A percentile compares a stretch with the other conserved stretches of the same genome.
Conservation (phyloP, 495 filamentous ascomycete species). For the Thozetella sp. region DNA sequence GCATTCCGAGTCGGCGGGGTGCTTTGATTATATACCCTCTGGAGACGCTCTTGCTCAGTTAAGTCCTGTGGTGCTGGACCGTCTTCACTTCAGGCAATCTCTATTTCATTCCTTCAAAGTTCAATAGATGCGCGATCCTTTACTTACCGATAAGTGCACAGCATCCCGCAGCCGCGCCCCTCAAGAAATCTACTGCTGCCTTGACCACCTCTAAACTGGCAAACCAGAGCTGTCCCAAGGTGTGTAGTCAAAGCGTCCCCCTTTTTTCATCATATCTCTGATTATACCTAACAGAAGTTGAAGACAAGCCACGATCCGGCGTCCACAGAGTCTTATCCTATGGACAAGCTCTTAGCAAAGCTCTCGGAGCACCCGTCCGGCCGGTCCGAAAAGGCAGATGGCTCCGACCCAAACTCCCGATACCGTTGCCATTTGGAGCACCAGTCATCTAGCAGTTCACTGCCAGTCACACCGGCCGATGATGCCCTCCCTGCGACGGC, state of each 20-base stretch:
- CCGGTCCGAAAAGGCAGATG: slow-evolving; percentile 52
- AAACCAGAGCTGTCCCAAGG: slow-evolving; percentile 49
- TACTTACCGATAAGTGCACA: slow-evolving; percentile 5
- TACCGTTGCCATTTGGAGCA: slow-evolving; percentile 39
- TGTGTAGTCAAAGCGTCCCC: slow-evolving; percentile 10
- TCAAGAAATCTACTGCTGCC: slow-evolving; percentile 42
- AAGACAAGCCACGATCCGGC: slow-evolving; percentile 46
- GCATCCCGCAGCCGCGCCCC: slow-evolving; percentile 14
- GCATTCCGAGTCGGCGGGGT: too few relatives aligned
- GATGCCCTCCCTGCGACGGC: slow-evolving; percentile 50
- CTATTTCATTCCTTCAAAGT: too few relatives aligned
- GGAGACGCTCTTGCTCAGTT: too few relatives aligned
- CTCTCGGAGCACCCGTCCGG: slow-evolving; percentile 66
- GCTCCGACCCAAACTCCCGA: slow-evolving; percentile 40
- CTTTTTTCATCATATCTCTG: slow-evolving; percentile 10
- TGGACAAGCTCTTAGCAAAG: slow-evolving; percentile 67
- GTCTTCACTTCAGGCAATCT: too few relatives aligned
- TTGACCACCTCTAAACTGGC: slow-evolving; percentile 49
- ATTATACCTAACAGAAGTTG: slow-evolving; percentile 44
- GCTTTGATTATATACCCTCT: too few relatives aligned
- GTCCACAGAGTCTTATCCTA: slow-evolving; percentile 34
- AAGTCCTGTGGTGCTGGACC: too few relatives aligned
- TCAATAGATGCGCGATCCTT: too few relatives aligned
- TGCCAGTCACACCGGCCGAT: slow-evolving; percentile 59
- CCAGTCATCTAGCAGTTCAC: slow-evolving; percentile 48